Base-by-base conservation (phyloP, 2,329 filamentous ascomycete genomes). In the Ophiognomonia clavigignenti-juglandacearum region DNA sequence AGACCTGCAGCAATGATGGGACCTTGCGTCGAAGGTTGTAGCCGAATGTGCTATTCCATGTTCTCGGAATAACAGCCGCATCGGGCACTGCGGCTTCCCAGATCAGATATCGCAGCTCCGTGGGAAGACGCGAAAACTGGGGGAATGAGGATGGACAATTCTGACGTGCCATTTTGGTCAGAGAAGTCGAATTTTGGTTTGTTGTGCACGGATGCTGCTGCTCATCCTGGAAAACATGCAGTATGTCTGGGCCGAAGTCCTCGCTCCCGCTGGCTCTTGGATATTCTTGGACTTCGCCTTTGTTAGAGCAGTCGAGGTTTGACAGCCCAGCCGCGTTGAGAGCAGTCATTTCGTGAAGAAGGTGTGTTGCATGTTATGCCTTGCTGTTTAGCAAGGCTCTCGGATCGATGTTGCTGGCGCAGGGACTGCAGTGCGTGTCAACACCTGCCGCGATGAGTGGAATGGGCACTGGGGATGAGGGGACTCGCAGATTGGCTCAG, bases 81-180 rank as follows among this genome's bases (percentile, higher is more conserved):
- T 45, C 48, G 9, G 51, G 51, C 13, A 47, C 16, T 6, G 51
- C 51, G 13, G 45, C 45, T 27, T 53, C 51, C 48, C 49, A 53
- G n/a, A 53, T 44, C 29, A 47, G 19, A 3, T 38, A 47, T 20
- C 51, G 45, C 16, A 53, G 26, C 9, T 52, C 51, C 6, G 20
- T 6, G 0, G 51, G 51, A 0, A 53, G 37, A n/a, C 23, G 13
- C 16, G 16, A 26, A 22, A 53, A 53, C 9, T 41, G 41, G 3
- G 51, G 38, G 18, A 53, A 53, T 3, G 13, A 23, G 6, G 22
- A n/a, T 3, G 22, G 13, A 2, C 6, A 3, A 1, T 29, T 14
- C 13, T 16, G 38, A 18, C 3, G 23, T 7, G n/a, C 4, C n/a
- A n/a, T n/a, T 7, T 16, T 14, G 37, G 4, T 18, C 27, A 18